Evolutionary conservation across 2,329 filamentous ascomycete genomes (phyloP), one percentile per base, ranked within the genome.

Genomic region (Trichoderma atroviride): DNA sequence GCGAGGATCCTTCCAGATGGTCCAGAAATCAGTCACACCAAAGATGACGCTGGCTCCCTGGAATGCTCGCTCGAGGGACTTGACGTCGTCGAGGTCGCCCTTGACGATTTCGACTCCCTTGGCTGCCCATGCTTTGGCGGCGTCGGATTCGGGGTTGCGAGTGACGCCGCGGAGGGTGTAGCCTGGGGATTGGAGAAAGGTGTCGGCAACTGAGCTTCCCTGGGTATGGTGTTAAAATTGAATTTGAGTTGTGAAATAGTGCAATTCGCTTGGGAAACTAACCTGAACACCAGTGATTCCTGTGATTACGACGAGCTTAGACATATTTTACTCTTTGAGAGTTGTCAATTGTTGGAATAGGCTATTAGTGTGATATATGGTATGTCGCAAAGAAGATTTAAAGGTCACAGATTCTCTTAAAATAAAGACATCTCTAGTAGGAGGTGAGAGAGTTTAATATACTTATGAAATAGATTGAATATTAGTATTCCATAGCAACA

Each of bases 1-100:
- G 70, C 83, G 82, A 0, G 81, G 78, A 2, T 81, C 78, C 73
- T 81, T 81, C 13, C 69, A 72, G 0, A 74, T n/a, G n/a, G 69
- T 72, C 72, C 73, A 76, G 60, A 74, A 78, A 70, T 79, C 75
- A 19, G 73, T 79, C 6, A 78, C 74, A 0, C 72, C 73, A 50
- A 77, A 79, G 52, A 79, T 71, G n/a, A 73, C 74, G 13, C 72
- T 27, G 33, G 73, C 72, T 19, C 74, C 75, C 14, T 70, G 40
- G 27, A 78, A 74, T 0, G 76, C 76, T 0, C 69, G 27, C 5
- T 19, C 16, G 9, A 78, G 71, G 0, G 73, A 65, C 1, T 47
- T 61, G 7, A 70, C 61, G 7, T 72, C 61, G 52, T 73, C 71
- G 9, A 76, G 62, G 35, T 76, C 73, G 14, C 70, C 75, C 6